Evolutionary conservation across 78 protist species (phyloP), one percentile per base, ranked within the genome.

Genomic region (Emiliania huxleyi): DNA sequence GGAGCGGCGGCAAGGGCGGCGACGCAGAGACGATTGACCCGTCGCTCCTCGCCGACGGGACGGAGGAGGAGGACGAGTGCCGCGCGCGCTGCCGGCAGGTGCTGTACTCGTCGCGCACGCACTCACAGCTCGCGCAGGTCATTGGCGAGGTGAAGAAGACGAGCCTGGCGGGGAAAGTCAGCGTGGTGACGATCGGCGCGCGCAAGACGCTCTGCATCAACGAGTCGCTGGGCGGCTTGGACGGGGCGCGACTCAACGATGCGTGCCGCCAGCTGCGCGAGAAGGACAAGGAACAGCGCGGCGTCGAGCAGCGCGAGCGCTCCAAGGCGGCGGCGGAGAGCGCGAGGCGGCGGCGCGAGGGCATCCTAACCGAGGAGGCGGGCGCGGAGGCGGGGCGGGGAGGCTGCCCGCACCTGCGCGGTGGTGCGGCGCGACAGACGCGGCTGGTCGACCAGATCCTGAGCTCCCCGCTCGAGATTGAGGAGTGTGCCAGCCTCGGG

Each of bases 101-200:
- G 18, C 38, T 87, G 42, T 97, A 56, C 92, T 92, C 95, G 87
- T 90, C 95, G 19, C 89, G 98, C 11, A 97, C 98, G 55, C 98
- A 97, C 95, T 88, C 98, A 77, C 98, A 97, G 94, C 87, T 97
- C 11, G 38, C 92, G 33, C 98, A 97, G 83, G 93, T 97, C 29
- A 91, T 96, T 0, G 46, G 37, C 52, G 98, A 97, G 77, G 35
- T 96, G n/a, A 8, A n/a, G 29, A 79, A 73, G 37, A 96, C 97
- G 37, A 11, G 22, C 4, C 90, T 6, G 42, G 90, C 69, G 33
- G 43, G 11, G 23, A 23, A 0, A 4, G 25, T 96, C 46, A 15
- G 69, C 71, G 46, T 81, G 15, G 93, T 93, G 71, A 0, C 92
- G 38, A 52, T 96, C 42, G 97, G 94, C 38, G 37, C 94, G 0